Conservation (phyloP, 176 grass and related monocot species). For the Alopecurus myosuroides region DNA sequence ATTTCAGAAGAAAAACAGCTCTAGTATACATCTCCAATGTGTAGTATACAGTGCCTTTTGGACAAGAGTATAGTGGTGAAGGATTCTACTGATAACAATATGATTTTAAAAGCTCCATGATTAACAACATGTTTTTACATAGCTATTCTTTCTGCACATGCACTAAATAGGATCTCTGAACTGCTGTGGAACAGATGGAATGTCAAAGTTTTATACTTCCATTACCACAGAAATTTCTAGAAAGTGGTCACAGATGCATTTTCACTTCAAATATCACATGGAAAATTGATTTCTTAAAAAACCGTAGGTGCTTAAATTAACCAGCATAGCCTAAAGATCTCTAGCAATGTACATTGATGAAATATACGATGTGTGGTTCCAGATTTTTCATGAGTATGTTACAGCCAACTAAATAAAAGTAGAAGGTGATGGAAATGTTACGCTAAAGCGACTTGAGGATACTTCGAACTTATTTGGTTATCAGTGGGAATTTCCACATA, state of each 20-base stretch:
- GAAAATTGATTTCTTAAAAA: conserved; percentile 11
- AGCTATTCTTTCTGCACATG: background rate
- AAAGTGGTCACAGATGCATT: background rate
- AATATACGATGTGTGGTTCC: background rate
- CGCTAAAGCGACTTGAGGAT: conserved; percentile 7
- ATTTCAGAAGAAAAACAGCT: background rate
- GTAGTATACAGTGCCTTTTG: background rate
- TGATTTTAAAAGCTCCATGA: background rate
- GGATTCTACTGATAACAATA: background rate
- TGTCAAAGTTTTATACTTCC: background rate
- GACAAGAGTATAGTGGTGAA: background rate
- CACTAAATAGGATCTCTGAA: background rate
- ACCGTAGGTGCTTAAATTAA: background rate
- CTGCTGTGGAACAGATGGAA: background rate
- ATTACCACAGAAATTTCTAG: background rate
- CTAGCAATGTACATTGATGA: background rate
- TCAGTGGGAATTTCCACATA: background rate
- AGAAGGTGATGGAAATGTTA: background rate
- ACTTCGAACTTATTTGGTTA: conserved; percentile 2
- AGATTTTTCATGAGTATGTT: background rate
- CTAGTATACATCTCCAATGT: background rate
- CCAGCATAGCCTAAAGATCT: background rate
- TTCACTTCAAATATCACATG: background rate
- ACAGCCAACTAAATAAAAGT: background rate
- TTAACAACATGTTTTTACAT: background rate